Evolutionary conservation across 2,329 filamentous ascomycete genomes (phyloP).

Genomic region (Cercospora berteroae): DNA sequence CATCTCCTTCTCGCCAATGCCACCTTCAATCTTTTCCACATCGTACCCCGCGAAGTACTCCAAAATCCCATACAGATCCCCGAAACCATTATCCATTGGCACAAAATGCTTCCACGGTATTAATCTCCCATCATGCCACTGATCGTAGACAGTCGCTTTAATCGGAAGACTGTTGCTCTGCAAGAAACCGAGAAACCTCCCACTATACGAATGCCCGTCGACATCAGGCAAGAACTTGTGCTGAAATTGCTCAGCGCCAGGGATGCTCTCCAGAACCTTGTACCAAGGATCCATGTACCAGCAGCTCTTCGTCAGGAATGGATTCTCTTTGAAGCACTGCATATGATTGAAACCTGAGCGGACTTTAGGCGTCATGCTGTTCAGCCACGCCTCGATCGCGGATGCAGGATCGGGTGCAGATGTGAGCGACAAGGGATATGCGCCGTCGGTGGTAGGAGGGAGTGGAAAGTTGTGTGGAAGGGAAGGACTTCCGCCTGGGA

Average conservation of each 20-base stretch:
- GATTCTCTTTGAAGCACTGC: neutral
- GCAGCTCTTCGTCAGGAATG: neutral
- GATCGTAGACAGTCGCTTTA: constrained; percentile 75
- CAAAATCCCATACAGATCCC: constrained; percentile 70
- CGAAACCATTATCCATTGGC: constrained; percentile 71
- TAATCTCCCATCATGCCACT: constrained; percentile 72
- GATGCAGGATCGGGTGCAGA: neutral
- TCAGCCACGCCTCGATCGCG: neutral
- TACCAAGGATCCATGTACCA: neutral
- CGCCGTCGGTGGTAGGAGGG: neutral
- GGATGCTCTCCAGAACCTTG: neutral
- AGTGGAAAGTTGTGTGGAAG: neutral
- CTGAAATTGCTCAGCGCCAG: constrained; percentile 44
- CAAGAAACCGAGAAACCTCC: constrained; percentile 55
- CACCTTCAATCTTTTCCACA: neutral
- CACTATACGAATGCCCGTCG: constrained; percentile 60
- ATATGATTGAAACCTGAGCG: neutral
- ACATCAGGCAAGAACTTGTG: constrained; percentile 73
- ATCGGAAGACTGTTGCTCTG: constrained; percentile 68
- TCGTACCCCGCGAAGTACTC: constrained; percentile 51
- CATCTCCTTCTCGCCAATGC: neutral
- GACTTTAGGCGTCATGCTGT: neutral
- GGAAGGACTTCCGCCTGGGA: neutral
- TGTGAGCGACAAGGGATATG: neutral
- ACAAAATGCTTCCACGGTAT: constrained; percentile 79